Evolutionary conservation across 495 filamentous ascomycete species (phyloP).

Genomic region (Penicillium daleae): DNA sequence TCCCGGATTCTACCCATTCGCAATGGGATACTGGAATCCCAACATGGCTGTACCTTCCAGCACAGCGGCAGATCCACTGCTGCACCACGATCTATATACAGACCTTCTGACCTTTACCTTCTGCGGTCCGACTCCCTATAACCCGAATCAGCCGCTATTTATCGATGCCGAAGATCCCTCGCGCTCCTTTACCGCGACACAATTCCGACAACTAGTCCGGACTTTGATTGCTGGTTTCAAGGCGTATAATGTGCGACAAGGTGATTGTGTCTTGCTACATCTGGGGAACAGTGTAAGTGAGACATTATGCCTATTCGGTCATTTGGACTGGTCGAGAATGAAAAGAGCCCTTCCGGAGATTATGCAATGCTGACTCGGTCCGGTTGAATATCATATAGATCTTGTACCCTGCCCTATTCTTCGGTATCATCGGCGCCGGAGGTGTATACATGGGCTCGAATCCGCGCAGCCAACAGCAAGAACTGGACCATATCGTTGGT

Average conservation of each 20-base stretch:
- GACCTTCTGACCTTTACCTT: slow-evolving; percentile 51
- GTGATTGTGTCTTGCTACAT: slow-evolving; percentile 64
- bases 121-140: slow-evolving; percentile 37
- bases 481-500: slow-evolving; percentile 38
- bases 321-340: neutral
- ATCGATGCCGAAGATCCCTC: slow-evolving; percentile 61
- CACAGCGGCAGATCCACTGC: slow-evolving; percentile 22
- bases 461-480: slow-evolving; percentile 36
- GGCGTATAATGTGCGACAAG: slow-evolving; percentile 54
- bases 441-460: slow-evolving; percentile 47
- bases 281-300: slow-evolving; percentile 61
- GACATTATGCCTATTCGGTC: neutral
- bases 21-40: slow-evolving; percentile 41
- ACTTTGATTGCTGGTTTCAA: slow-evolving; percentile 60
- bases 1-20: slow-evolving; percentile 4
- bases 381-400: slow-evolving; percentile 36
- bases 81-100: slow-evolving; percentile 33
- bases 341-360: neutral
- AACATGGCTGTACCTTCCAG: slow-evolving; percentile 29
- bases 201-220: slow-evolving; percentile 53
- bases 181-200: slow-evolving; percentile 54
- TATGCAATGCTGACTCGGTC: slow-evolving; percentile 15
- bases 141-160: slow-evolving; percentile 48
- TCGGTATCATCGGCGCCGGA: slow-evolving; percentile 50
- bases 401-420: slow-evolving; percentile 53